Evolutionary conservation across 495 filamentous ascomycete genomes (phyloP).

Genomic region (Lepraria neglecta): DNA sequence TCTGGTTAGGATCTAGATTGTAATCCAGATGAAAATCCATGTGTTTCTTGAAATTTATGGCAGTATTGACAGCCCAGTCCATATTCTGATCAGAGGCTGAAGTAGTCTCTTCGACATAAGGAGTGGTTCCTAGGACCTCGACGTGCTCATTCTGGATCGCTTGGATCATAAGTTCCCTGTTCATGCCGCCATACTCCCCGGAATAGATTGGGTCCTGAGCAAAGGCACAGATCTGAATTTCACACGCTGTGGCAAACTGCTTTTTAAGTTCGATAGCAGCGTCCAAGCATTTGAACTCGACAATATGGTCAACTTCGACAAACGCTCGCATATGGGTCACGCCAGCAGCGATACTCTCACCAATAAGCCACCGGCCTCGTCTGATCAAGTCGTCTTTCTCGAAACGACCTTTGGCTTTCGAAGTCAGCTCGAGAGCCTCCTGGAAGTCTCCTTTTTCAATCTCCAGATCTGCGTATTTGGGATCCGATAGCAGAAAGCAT

Average conservation of each 20-base stretch:
- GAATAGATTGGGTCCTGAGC: conserved; percentile 67
- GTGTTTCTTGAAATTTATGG: conserved; percentile 45
- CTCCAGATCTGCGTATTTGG: conserved; percentile 53
- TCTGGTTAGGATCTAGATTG: conserved; percentile 45
- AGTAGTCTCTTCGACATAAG: conserved; percentile 58
- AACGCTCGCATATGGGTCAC: conserved; percentile 69
- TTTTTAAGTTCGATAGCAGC: conserved; percentile 53
- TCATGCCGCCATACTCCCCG: conserved; percentile 41
- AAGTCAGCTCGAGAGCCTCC: conserved; percentile 59
- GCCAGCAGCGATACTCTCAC: conserved; percentile 58
- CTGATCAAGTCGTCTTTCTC: conserved; percentile 51
- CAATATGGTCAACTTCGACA: conserved; percentile 64
- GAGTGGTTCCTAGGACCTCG: conserved; percentile 61
- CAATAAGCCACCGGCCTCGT: conserved; percentile 59
- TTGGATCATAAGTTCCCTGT: conserved; percentile 42
- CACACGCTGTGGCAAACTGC: conserved; percentile 47
- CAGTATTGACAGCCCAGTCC: conserved; percentile 52
- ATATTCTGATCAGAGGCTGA: conserved; percentile 52
- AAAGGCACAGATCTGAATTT: conserved; percentile 67
- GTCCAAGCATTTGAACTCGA: conserved; percentile 51
- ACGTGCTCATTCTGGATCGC: conserved; percentile 43
- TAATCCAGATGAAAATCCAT: conserved; percentile 74
- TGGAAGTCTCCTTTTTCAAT: conserved; percentile 54
- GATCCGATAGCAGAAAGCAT: conserved; percentile 55
- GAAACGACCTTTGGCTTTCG: conserved; percentile 57